phyloP scores from a whole-genome alignment of 2,329 filamentous ascomycete genomes.

The Botrytis hyacinthi region DNA sequence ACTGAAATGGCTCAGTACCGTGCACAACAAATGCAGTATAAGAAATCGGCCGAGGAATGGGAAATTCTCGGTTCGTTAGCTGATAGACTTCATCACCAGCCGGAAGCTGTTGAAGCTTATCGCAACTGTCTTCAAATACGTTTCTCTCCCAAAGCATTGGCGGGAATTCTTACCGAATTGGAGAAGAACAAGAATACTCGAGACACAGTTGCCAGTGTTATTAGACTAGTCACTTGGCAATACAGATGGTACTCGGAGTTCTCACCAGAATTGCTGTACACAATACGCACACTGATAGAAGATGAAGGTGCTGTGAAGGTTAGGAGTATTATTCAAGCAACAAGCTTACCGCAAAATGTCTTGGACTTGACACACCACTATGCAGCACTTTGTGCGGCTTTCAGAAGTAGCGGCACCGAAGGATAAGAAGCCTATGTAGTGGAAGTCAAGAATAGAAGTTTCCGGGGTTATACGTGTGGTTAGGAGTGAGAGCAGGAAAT shows the following conservation, averaged over 20 bases:
- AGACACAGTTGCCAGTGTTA: slow-evolving; percentile 79
- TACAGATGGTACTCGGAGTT: slow-evolving; percentile 99
- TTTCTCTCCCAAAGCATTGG: slow-evolving; percentile 90
- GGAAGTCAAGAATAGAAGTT: neutral
- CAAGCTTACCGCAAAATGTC: slow-evolving; percentile 87
- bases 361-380: slow-evolving; percentile 96
- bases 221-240: slow-evolving; percentile 93
- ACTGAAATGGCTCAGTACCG: slow-evolving; percentile 96
- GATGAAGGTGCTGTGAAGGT: slow-evolving; percentile 98
- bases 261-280: slow-evolving; percentile 83
- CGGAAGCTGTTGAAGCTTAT: slow-evolving; percentile 92
- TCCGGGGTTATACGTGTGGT: neutral
- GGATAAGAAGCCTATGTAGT: slow-evolving; percentile 25
- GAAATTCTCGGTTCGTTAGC: slow-evolving; percentile 93
- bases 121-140: slow-evolving; percentile 80
- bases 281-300: slow-evolving; percentile 89
- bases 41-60: slow-evolving; percentile 96
- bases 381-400: slow-evolving; percentile 88
- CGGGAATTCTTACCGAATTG: slow-evolving; percentile 77
- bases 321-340: slow-evolving; percentile 93
- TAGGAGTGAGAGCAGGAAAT: slow-evolving; percentile 1
- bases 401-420: slow-evolving; percentile 76
- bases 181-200: slow-evolving; percentile 76
- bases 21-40: slow-evolving; percentile 90
- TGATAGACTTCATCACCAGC: slow-evolving; percentile 85